Conservation (phyloP, 768 basidiomycete genomes). For the Hydnomerulius pinastri region DNA sequence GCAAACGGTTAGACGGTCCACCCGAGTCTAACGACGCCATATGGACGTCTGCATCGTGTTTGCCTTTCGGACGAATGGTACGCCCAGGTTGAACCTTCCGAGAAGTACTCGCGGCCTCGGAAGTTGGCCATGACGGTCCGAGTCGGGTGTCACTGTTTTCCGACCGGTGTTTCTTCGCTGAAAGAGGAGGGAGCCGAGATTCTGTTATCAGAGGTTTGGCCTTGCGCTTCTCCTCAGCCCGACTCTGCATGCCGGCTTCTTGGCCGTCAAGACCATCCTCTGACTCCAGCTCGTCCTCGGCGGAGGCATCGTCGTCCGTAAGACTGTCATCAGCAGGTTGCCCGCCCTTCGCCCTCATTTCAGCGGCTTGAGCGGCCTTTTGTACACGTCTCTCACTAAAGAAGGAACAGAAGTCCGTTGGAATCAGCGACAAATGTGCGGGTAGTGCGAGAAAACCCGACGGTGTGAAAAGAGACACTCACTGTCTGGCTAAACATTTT, state of each 20-base stretch:
- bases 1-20: conserved; percentile 18
- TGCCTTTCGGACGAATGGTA: conserved; percentile 28
- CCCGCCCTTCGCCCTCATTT: conserved; percentile 41
- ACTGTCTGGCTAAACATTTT: conserved; percentile 76
- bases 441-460: conserved; percentile 3
- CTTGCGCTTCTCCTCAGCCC: conserved; percentile 27
- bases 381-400: conserved; percentile 57
- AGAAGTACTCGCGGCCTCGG: conserved; percentile 14
- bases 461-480: conserved; percentile 33
- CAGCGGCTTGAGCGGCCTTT: conserved; percentile 54
- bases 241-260: conserved; percentile 16
- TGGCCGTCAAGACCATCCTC: conserved; percentile 33
- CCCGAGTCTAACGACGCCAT: conserved; percentile 16
- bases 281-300: conserved; percentile 39
- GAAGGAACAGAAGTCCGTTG: conserved; percentile 1
- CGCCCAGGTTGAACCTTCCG: conserved; percentile 28
- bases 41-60: conserved; percentile 23
- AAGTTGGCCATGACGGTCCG: conserved; percentile 22
- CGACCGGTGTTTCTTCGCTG: conserved; percentile 27
- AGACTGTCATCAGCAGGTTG: conserved; percentile 30
- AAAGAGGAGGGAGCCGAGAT: conserved; percentile 12
- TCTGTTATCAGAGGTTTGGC: conserved; percentile 23
- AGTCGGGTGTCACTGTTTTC: conserved; percentile 20
- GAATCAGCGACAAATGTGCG: conserved; percentile 5
- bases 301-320: conserved; percentile 32